These are phyloP conservation scores for Papiliotrema nemorosa DNA, from an alignment of 1,284 basidiomycete genomes.

Conservation along the genomic window DNA sequence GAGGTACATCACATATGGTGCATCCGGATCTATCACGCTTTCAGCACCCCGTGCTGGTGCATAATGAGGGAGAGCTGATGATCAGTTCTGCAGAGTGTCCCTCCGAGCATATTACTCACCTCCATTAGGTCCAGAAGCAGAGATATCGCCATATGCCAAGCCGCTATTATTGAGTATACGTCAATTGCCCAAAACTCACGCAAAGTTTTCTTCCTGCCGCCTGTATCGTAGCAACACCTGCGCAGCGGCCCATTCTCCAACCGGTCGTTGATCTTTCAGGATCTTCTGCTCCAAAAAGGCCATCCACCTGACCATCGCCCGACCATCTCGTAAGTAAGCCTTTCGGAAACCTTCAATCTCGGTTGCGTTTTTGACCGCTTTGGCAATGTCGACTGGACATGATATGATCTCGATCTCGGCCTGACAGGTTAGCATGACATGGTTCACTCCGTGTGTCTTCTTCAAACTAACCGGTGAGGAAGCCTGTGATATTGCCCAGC, in stretches of 20 bases:
- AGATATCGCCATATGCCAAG: conserved; percentile 90
- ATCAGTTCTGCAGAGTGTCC: background rate
- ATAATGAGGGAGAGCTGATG: conserved; percentile 85
- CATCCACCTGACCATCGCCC: conserved; percentile 76
- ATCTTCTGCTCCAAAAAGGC: conserved; percentile 88
- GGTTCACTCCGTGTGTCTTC: background rate
- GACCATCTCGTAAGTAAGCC: conserved; percentile 87
- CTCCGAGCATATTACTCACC: conserved; percentile 24
- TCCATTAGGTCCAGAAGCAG: conserved; percentile 80
- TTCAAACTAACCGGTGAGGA: conserved; percentile 27
- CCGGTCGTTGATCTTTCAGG: conserved; percentile 62
- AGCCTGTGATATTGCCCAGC: conserved; percentile 42
- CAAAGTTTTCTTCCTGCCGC: conserved; percentile 68
- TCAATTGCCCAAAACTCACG: conserved; percentile 43
- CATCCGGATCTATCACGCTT: conserved; percentile 66
- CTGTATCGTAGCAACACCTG: conserved; percentile 77
- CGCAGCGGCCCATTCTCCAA: conserved; percentile 89
- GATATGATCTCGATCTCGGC: conserved; percentile 31
- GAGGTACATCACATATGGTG: conserved; percentile 83
- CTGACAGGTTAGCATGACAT: conserved; percentile 16
- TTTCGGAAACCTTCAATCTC: conserved; percentile 78
- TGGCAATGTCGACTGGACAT: conserved; percentile 65
- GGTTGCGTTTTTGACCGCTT: conserved; percentile 80
- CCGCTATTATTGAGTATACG: conserved; percentile 51
- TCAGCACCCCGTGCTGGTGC: conserved; percentile 69